Base-by-base conservation (phyloP, 306 rosid species). In the Acacia acuminata region DNA sequence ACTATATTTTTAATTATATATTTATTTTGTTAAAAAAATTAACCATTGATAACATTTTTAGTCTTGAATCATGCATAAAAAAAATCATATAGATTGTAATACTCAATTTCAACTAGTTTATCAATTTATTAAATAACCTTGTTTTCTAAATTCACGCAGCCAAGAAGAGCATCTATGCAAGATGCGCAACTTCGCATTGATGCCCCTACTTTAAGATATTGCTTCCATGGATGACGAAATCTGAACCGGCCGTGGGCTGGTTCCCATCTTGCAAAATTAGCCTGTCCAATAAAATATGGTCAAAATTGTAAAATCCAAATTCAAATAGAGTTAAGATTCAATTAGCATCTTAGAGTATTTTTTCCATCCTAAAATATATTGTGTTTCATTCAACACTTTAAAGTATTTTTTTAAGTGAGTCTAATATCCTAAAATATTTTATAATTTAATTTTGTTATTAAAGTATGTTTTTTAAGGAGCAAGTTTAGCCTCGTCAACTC, bases 261-360 rank as follows among this genome's bases (percentile, higher is more conserved):
- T 42, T 96, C 99, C 99, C 99, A 96, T 85, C 91, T 87, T 4
- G 97, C 97, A 51, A 94, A 88, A 79, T 90, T 96, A 5, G 98
- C 98, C 99, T 96, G 15, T 55, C 69, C n/a, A 14, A 5, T 32
- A 30, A 10, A 14, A 56, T n/a, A 22, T 64, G n/a, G n/a, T 30
- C 70, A 30, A 64, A 48, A 48, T 50, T 5, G 19, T 50, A 16
- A 50, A 50, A 14, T 16, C 1, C 8, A 13, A 50, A 16, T 50
- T 4, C 16, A 2, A 38, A 6, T 38, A 6, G 8, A 2, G 42
- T 38, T 5, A 38, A 38, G 7, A 5, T 36, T 5, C 40, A 36
- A 5, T 36, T 36, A 6, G 42, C 2, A 5, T 8, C 42, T 5
- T 1, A 6, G 40, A 36, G 42, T 38, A 38, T 38, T 38, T 38